Evolutionary conservation across 306 rosid genomes (phyloP).

Genomic region (Rosa multiflora): DNA sequence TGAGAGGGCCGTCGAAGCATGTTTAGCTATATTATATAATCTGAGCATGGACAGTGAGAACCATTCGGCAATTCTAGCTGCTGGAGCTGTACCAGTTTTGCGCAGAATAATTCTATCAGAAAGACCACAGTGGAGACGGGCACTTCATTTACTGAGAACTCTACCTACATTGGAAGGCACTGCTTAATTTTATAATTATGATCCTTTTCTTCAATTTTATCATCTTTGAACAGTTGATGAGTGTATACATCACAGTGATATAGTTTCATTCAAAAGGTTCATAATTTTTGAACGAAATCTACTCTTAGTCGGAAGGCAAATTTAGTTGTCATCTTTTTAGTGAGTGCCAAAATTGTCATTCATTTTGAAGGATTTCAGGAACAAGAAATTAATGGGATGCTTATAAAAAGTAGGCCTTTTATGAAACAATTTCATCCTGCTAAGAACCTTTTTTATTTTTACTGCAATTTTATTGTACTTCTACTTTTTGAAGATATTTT

Average conservation of each 20-base stretch:
- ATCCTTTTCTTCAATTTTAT: not conserved
- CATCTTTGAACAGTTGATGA: not conserved
- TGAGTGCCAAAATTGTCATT: not conserved
- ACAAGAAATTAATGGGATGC: not conserved
- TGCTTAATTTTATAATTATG: not conserved
- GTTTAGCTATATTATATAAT: conserved; percentile 65
- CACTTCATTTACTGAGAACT: conserved; percentile 72
- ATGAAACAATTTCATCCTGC: not conserved
- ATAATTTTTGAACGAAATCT: not conserved
- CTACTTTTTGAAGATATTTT: not conserved
- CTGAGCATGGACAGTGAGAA: conserved; percentile 82
- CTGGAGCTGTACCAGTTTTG: conserved; percentile 67
- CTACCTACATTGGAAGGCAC: conserved; percentile 42
- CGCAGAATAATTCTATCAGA: conserved; percentile 58
- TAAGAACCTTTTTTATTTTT: not conserved
- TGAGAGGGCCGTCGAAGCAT: conserved; percentile 65
- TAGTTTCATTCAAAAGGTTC: not conserved
- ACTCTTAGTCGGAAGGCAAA: not conserved
- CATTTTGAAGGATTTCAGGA: not conserved
- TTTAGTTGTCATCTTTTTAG: not conserved
- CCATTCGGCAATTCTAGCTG: conserved; percentile 64
- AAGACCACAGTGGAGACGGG: conserved; percentile 68
- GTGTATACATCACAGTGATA: not conserved
- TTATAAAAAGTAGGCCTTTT: not conserved
- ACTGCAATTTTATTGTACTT: not conserved